Conservation (phyloP, 345 rosid species). For the Linum usitatissimum region DNA sequence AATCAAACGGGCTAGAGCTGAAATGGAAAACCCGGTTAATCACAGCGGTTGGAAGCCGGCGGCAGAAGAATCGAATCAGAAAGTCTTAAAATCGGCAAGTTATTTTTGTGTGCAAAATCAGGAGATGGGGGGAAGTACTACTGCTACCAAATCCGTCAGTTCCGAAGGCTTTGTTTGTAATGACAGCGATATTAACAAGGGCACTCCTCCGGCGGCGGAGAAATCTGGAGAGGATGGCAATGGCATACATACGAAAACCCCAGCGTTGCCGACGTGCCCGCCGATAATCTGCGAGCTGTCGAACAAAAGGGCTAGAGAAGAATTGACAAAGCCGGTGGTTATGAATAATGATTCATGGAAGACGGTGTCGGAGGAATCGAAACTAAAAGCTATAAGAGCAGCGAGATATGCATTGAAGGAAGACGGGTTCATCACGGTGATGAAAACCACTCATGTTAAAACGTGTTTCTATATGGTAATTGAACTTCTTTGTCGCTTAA, state of each 20-base stretch:
- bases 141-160: too few species aligned
- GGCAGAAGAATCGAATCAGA: too few species aligned
- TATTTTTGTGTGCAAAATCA: too few species aligned
- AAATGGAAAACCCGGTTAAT: too few species aligned
- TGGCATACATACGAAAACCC: background rate
- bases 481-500: background rate
- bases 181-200: too few species aligned
- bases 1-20: too few species aligned
- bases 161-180: too few species aligned
- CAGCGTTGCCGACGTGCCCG: background rate
- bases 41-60: too few species aligned
- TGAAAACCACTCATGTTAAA: background rate
- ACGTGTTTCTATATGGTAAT: background rate
- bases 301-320: background rate
- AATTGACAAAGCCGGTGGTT: background rate
- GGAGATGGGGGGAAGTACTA: too few species aligned
- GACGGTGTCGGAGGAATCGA: background rate
- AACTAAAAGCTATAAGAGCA: background rate
- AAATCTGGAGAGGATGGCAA: too few species aligned
- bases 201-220: too few species aligned
- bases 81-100: too few species aligned
- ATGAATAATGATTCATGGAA: background rate
- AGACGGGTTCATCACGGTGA: background rate
- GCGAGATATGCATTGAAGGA: background rate
- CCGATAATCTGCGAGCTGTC: background rate